A percentile compares a stretch with the other conserved stretches of the same genome.
Conservation (phyloP, 169 alveolate species). For the Eimeria necatrix region DNA sequence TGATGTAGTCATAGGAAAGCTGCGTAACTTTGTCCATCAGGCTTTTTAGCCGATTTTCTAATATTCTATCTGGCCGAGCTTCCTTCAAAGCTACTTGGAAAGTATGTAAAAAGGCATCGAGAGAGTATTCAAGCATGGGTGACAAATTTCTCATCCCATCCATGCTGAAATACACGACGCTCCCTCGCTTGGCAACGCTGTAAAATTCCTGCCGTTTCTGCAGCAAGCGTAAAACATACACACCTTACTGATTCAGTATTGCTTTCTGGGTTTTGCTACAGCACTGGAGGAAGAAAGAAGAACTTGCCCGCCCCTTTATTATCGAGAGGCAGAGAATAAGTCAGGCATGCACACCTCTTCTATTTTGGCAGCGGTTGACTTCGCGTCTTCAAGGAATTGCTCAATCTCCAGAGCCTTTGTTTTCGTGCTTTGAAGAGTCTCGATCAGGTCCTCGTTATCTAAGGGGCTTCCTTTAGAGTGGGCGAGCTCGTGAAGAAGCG, state of each 20-base stretch:
- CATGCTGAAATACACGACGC: conserved; percentile 94
- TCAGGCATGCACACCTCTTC: conserved; percentile 84
- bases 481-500: conserved; percentile 93
- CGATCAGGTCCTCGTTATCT: conserved; percentile 94
- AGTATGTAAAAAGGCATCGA: conserved; percentile 93
- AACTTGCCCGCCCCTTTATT: no score
- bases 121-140: conserved; percentile 96
- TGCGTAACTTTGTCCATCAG: conserved; percentile 94
- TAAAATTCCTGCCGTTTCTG: conserved; percentile 81
- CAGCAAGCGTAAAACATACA: not conserved
- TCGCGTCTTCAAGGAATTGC: conserved; percentile 93
- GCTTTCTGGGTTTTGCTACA: no score
- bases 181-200: conserved; percentile 86
- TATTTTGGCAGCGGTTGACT: conserved; percentile 93
- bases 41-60: conserved; percentile 94
- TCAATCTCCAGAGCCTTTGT: conserved; percentile 93
- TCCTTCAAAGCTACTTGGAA: conserved; percentile 94
- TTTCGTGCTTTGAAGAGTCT: conserved; percentile 94
- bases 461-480: conserved; percentile 94
- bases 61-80: conserved; percentile 94
- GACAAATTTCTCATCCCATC: conserved; percentile 94
- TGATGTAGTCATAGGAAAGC: conserved; percentile 94
- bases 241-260: not conserved
- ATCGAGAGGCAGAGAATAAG: not conserved
- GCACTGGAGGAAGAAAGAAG: no score